Percentiles rank a stretch among this genome's conserved stretches.
phyloP scores from a whole-genome alignment of 768 basidiomycete species.

The Hortiboletus flavorubellus region DNA sequence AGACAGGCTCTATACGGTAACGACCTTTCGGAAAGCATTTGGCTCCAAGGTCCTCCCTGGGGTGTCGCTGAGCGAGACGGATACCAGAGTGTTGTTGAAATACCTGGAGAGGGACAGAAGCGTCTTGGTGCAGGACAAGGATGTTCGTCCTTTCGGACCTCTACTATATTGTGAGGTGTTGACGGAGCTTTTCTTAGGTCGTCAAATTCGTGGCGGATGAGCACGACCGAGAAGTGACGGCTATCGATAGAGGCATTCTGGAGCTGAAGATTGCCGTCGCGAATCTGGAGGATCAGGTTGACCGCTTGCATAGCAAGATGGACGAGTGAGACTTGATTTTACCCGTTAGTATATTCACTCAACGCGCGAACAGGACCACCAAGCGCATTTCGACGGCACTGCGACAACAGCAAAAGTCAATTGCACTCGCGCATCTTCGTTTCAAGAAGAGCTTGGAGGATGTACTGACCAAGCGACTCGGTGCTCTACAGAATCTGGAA shows the following conservation, averaged over 20 bases:
- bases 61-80: conserved; percentile 52
- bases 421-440: conserved; percentile 75
- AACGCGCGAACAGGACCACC: conserved; percentile 49
- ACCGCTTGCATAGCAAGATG: conserved; percentile 65
- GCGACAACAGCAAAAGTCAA: conserved; percentile 62
- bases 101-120: conserved; percentile 76
- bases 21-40: conserved; percentile 62
- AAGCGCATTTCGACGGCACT: conserved; percentile 63
- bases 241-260: conserved; percentile 80
- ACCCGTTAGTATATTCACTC: background rate
- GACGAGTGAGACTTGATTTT: conserved; percentile 48
- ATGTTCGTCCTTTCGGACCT: conserved; percentile 44
- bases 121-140: conserved; percentile 59
- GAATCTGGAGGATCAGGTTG: conserved; percentile 66
- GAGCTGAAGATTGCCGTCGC: conserved; percentile 71
- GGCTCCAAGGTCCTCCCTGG: conserved; percentile 39
- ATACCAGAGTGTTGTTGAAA: conserved; percentile 67
- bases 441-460: conserved; percentile 81
- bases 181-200: conserved; percentile 43
- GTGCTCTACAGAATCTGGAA: conserved; percentile 70
- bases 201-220: conserved; percentile 67
- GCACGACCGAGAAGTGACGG: conserved; percentile 50
- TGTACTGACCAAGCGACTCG: conserved; percentile 68
- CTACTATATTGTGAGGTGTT: background rate
- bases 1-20: conserved; percentile 58